Evolutionary conservation across 352 stramenopile species (phyloP).

Genomic region (Phytophthora pinifolia): DNA sequence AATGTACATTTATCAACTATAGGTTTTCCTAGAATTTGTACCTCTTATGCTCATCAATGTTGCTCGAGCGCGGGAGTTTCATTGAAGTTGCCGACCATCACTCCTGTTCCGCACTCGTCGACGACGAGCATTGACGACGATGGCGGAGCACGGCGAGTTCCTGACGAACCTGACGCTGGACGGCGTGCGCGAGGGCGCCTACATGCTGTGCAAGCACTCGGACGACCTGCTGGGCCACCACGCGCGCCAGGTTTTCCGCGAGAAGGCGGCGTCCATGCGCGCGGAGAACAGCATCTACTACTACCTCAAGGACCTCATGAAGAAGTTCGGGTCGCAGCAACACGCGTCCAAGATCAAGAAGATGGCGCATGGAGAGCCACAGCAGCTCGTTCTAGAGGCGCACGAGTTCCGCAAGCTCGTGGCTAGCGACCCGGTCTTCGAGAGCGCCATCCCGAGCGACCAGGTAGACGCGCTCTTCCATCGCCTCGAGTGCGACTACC

Average conservation of each 20-base stretch:
- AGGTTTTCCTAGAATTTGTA: no score
- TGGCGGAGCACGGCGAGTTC: constrained; percentile 48
- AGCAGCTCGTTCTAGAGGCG: constrained; percentile 55
- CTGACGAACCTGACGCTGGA: constrained; percentile 75
- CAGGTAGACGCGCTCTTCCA: constrained; percentile 78
- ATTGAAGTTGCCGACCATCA: constrained; percentile 34
- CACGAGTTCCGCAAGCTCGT: constrained; percentile 82
- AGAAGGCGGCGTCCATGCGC: constrained; percentile 80
- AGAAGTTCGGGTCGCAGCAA: constrained; percentile 54
- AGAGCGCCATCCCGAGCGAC: constrained; percentile 66
- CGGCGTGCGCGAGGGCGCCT: constrained; percentile 70
- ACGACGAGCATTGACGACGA: constrained; percentile 11
- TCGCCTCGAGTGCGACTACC: constrained; percentile 58
- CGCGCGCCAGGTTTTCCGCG: constrained; percentile 79
- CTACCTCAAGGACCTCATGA: constrained; percentile 84
- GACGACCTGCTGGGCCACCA: constrained; percentile 82
- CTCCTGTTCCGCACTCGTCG: constrained; percentile 7
- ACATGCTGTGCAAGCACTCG: constrained; percentile 86
- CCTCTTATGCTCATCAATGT: no score
- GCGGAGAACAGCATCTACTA: constrained; percentile 86
- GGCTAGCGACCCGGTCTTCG: constrained; percentile 74
- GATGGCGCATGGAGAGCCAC: constrained; percentile 29
- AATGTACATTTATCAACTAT: no score
- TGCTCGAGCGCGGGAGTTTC: constrained; percentile 26
- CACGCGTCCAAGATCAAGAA: constrained; percentile 47